A percentile compares a stretch with the other conserved stretches of the same genome.
phyloP scores from a whole-genome alignment of 2,329 filamentous ascomycete species.

The Penicillium sp. region DNA sequence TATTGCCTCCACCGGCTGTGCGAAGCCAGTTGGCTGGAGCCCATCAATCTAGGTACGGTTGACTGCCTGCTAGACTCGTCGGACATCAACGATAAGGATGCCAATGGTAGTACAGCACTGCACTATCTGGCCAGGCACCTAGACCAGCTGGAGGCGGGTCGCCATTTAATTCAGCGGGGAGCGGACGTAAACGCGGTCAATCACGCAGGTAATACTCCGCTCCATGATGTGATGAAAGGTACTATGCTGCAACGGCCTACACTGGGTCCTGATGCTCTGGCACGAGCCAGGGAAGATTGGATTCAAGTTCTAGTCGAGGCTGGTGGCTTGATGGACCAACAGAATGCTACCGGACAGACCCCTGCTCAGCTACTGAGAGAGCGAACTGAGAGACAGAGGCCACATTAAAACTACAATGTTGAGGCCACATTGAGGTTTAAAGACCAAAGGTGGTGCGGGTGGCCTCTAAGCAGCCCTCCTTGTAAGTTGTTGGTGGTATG shows the following conservation, averaged over 20 bases:
- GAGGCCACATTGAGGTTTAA: no score
- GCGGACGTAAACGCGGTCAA: conserved; percentile 19
- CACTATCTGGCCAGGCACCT: conserved; percentile 20
- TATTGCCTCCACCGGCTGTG: conserved; percentile 15
- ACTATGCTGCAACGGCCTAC: neutral
- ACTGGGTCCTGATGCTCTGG: neutral
- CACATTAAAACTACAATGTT: no score
- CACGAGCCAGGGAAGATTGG: neutral
- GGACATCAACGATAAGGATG: conserved; percentile 17
- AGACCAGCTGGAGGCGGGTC: conserved; percentile 13
- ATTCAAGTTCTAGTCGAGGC: conserved; percentile 12
- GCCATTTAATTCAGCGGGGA: conserved; percentile 11
- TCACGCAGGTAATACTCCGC: conserved; percentile 18
- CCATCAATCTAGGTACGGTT: conserved; percentile 17
- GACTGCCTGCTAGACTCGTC: conserved; percentile 17
- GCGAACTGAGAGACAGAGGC: neutral
- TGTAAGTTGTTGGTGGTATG: no score
- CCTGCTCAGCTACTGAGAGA: conserved; percentile 16
- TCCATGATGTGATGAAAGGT: conserved; percentile 20
- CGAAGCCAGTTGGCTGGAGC: conserved; percentile 6
- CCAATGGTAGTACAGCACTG: conserved; percentile 20
- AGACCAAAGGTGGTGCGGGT: no score
- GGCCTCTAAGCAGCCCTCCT: no score
- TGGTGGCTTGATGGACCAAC: conserved; percentile 18
- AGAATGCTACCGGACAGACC: conserved; percentile 20